phyloP scores from a whole-genome alignment of 768 basidiomycete genomes.

The Suillus ampliporus region DNA sequence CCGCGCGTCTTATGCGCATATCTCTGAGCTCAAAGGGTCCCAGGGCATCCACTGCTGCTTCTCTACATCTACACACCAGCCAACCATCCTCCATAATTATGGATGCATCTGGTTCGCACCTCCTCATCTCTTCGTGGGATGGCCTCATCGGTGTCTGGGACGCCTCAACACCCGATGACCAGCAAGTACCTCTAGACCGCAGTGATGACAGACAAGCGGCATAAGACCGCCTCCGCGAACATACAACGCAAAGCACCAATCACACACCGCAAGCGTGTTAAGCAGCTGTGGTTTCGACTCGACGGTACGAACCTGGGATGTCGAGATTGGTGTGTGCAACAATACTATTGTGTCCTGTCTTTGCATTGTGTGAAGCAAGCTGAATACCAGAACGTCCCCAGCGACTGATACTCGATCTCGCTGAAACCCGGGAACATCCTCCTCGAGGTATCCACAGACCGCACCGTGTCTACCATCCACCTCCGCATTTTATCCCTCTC shows the following conservation, averaged over 20 bases:
- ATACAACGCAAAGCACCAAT: conserved; percentile 72
- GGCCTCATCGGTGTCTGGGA: conserved; percentile 84
- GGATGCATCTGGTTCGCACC: conserved; percentile 57
- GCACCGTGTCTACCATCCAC: conserved; percentile 75
- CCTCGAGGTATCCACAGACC: conserved; percentile 74
- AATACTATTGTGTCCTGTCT: conserved; percentile 61
- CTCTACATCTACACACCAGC: conserved; percentile 82
- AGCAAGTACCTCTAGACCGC: conserved; percentile 55
- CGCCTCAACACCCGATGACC: conserved; percentile 59
- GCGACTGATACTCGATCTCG: conserved; percentile 75
- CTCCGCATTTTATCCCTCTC: conserved; percentile 50
- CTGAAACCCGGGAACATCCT: conserved; percentile 41
- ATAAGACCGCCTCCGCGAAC: conserved; percentile 51
- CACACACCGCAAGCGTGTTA: conserved; percentile 84
- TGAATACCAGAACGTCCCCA: conserved; percentile 61
- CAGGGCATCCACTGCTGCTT: conserved; percentile 56
- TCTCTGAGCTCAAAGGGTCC: conserved; percentile 16
- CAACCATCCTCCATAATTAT: conserved; percentile 76
- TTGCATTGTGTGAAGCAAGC: not conserved
- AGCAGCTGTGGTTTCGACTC: too few species aligned
- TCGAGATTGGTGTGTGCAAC: conserved; percentile 73
- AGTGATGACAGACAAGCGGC: conserved; percentile 55
- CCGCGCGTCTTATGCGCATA: conserved; percentile 56
- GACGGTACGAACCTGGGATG: conserved; percentile 87
- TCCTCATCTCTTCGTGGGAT: conserved; percentile 91